Evolutionary conservation across 2,329 filamentous ascomycete species (phyloP).

Genomic region (Neopestalotiopsis clavispora): DNA sequence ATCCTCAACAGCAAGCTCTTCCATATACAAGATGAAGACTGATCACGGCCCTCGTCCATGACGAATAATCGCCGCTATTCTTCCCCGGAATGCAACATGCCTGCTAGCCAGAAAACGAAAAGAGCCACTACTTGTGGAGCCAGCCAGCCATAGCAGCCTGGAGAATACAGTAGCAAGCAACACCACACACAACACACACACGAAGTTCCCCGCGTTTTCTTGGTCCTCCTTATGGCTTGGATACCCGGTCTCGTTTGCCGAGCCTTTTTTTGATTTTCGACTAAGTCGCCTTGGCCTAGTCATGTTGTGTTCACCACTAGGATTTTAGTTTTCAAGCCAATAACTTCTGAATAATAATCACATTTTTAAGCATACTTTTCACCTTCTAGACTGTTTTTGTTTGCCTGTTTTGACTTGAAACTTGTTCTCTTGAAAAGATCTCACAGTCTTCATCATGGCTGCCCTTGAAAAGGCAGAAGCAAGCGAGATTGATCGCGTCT

Average conservation of each 20-base stretch:
- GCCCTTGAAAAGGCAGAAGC: constrained; percentile 25
- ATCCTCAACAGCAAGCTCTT: background rate
- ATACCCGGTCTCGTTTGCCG: background rate
- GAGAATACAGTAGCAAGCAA: background rate
- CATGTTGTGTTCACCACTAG: constrained; percentile 1
- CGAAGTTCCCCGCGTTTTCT: constrained; percentile 4
- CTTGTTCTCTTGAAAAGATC: background rate
- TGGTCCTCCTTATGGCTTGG: background rate
- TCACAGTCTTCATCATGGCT: background rate
- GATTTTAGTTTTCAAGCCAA: background rate
- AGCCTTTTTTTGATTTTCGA: background rate
- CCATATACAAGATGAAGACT: background rate
- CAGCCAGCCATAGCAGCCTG: too few relatives aligned
- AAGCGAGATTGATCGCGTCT: constrained; percentile 22
- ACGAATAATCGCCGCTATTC: background rate
- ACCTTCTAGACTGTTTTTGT: background rate
- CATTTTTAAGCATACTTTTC: background rate
- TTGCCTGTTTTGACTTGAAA: background rate
- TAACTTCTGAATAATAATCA: background rate
- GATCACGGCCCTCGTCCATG: background rate
- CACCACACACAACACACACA: background rate
- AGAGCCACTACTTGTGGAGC: background rate
- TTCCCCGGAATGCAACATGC: background rate
- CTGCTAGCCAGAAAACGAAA: constrained; percentile 6
- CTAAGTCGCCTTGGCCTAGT: constrained; percentile 9